A percentile compares a stretch with the other conserved stretches of the same genome.
phyloP scores from a whole-genome alignment of 2,329 filamentous ascomycete species.

The Claviceps pazoutovae region DNA sequence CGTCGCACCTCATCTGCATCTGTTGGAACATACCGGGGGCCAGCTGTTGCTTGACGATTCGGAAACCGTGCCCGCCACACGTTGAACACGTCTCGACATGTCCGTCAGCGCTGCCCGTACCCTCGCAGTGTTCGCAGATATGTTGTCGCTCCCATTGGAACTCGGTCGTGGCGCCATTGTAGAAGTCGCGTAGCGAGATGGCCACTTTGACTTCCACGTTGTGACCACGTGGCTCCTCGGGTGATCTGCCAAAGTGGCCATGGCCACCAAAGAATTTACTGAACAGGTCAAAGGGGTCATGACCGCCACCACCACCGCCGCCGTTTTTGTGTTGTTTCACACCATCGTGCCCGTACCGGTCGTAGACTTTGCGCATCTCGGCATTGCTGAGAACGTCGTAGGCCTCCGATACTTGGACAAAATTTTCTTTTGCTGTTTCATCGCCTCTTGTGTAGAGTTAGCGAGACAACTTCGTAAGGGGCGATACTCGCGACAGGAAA shows the following conservation, averaged over 20 bases:
- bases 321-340: slow-evolving; percentile 69
- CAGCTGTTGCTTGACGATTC: slow-evolving; percentile 80
- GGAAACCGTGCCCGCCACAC: slow-evolving; percentile 70
- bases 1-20: slow-evolving; percentile 80
- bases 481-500: neutral
- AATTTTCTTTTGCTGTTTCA: slow-evolving; percentile 70
- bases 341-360: slow-evolving; percentile 85
- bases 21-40: slow-evolving; percentile 98
- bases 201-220: slow-evolving; percentile 78
- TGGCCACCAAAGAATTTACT: slow-evolving; percentile 90
- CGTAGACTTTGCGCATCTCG: slow-evolving; percentile 77
- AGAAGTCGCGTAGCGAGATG: slow-evolving; percentile 78
- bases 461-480: neutral
- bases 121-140: slow-evolving; percentile 85
- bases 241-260: slow-evolving; percentile 64
- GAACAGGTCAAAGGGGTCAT: slow-evolving; percentile 94
- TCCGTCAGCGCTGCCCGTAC: slow-evolving; percentile 70
- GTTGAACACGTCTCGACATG: slow-evolving; percentile 64
- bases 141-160: slow-evolving; percentile 90
- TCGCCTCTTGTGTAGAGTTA: slow-evolving; percentile 44
- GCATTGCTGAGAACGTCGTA: slow-evolving; percentile 81
- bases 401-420: slow-evolving; percentile 85
- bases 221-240: slow-evolving; percentile 65
- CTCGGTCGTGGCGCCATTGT: slow-evolving; percentile 74
- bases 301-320: slow-evolving; percentile 35